A percentile compares a stretch with the other conserved stretches of the same genome.
Conservation (phyloP, 306 rosid genomes). For the Castanospermum australe region DNA sequence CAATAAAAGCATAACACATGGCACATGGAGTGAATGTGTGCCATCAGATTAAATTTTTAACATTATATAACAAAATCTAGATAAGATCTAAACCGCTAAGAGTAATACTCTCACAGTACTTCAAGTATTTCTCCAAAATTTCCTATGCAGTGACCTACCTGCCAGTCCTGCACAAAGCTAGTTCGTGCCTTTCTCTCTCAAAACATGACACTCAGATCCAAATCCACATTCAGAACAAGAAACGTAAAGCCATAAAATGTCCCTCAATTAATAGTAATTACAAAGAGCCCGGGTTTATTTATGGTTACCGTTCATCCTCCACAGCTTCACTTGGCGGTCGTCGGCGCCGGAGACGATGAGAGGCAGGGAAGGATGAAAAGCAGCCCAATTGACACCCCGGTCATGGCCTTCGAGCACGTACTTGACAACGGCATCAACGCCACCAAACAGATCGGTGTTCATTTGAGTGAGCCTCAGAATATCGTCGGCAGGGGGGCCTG, state of each 20-base stretch:
- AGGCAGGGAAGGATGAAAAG: slow-evolving; percentile 71
- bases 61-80: no score
- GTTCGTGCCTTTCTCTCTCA: not conserved
- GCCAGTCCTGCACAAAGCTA: not conserved
- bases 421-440: slow-evolving; percentile 73
- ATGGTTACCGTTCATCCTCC: slow-evolving; percentile 73
- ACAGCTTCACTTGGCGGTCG: slow-evolving; percentile 73
- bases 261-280: no score
- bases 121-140: no score
- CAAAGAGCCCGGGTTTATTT: no score
- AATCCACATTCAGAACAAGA: not conserved
- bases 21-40: no score
- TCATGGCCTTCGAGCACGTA: slow-evolving; percentile 86
- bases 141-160: no score
- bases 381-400: slow-evolving; percentile 84
- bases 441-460: slow-evolving; percentile 79
- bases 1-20: no score
- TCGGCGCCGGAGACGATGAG: slow-evolving; percentile 81
- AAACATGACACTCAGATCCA: no score
- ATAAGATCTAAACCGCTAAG: no score
- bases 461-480: slow-evolving; percentile 65
- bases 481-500: slow-evolving; percentile 70
- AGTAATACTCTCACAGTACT: no score
- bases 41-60: no score
- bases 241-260: not conserved